These are phyloP conservation scores for Pichia sp. DNA, from an alignment of 1,139 yeast species.

Conservation along the genomic window DNA sequence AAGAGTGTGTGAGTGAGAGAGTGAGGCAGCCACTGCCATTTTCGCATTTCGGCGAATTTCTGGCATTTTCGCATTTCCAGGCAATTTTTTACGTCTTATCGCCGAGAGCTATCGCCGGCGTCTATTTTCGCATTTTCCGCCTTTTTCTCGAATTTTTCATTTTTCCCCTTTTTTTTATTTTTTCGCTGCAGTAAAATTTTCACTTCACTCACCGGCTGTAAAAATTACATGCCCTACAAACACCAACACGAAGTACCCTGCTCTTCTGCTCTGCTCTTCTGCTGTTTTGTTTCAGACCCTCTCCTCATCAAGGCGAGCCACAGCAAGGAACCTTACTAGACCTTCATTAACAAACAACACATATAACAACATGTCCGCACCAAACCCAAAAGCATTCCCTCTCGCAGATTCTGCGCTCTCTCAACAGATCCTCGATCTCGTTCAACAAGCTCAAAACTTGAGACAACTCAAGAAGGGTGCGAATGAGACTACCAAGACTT, in stretches of 20 bases:
- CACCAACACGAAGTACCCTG: no score
- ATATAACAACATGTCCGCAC: conserved; percentile 45
- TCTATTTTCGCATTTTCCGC: not conserved
- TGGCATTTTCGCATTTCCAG: not conserved
- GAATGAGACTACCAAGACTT: conserved; percentile 98
- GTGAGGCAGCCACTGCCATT: conserved; percentile 7
- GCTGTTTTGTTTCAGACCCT: not conserved
- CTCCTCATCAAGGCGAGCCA: conserved; percentile 29
- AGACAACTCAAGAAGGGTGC: conserved; percentile 99
- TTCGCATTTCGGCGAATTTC: not conserved
- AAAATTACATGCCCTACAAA: no score
- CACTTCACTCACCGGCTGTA: no score
- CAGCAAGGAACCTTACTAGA: conserved; percentile 59
- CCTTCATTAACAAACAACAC: no score
- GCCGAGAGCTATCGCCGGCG: not conserved
- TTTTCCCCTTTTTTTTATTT: conserved; percentile 2
- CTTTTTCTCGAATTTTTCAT: not conserved
- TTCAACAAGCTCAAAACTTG: conserved; percentile 95
- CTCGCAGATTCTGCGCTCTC: conserved; percentile 93
- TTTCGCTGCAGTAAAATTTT: conserved; percentile 1
- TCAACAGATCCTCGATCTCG: conserved; percentile 96
- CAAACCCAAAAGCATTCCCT: conserved; percentile 97
- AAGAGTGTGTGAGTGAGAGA: not conserved
- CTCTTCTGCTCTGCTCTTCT: not conserved
- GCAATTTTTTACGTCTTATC: no score